Base-by-base conservation (phyloP, 1,284 basidiomycete species). In the Apiotrichum veenhuisii region DNA sequence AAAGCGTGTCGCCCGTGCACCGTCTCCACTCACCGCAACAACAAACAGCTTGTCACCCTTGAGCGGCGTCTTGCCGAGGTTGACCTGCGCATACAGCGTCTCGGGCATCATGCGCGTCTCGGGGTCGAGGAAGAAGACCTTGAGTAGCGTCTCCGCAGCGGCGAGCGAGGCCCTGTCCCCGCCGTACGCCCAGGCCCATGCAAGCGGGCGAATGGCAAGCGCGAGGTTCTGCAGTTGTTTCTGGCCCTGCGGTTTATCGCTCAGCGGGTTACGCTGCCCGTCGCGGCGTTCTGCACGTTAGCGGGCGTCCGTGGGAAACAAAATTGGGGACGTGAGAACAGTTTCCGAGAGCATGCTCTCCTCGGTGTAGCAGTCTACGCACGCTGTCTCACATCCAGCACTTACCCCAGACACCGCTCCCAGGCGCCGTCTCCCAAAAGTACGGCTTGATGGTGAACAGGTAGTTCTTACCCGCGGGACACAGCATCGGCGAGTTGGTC, bases 391-490 rank as follows among this genome's bases (percentile, higher is more conserved):
- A 12, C 5, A 26, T 12, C 23, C 1, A n/a, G n/a, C n/a, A 50
- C 67, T 62, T 42, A 68, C 67, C 68, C 65, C 65, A 72, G 17
- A 54, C 49, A 0, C 67, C 64, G 22, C 50, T 45, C 5, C 59
- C 59, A 11, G 63, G 58, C 33, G 53, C 27, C 9, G 40, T 46
- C 38, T 63, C 61, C 71, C 71, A 73, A 49, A 53, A 68, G 56
- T 73, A 68, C 12, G 71, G 71, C 51, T 64, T 63, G 9, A 70
- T 57, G 11, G 66, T 63, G 52, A 65, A 71, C 17, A 73, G 58
- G 46, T 68, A 58, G 51, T 71, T 69, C 54, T 63, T 61, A 12
- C 64, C 65, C 5, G 10, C 36, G 0, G 63, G 59, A 47, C 65
- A 68, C 3, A 52, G 22, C 12, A 66, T 20, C 0, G 62, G 57